phyloP scores from a whole-genome alignment of 345 rosid species.

The Microcos paniculata region DNA sequence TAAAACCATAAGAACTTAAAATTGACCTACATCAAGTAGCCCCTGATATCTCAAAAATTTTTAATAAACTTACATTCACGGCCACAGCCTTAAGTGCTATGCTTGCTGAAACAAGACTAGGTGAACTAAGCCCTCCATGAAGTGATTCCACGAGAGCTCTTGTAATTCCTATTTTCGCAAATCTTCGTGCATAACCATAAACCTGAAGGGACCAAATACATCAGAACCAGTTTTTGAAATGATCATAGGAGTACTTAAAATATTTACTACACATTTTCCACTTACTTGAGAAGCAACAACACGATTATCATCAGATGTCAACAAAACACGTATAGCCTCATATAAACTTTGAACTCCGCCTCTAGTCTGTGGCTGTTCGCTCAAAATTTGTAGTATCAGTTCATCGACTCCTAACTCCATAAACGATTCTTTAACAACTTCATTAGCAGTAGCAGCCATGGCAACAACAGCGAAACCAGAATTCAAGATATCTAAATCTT shows the following conservation, averaged over 20 bases:
- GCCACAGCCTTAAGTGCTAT: conserved; percentile 79
- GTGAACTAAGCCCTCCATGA: conserved; percentile 63
- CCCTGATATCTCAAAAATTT: neutral
- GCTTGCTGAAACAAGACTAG: conserved; percentile 73
- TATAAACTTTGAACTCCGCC: conserved; percentile 50
- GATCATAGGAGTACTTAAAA: neutral
- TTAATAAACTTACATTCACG: conserved; percentile 66
- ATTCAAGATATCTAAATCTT: conserved; percentile 47
- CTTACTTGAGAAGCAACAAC: conserved; percentile 96
- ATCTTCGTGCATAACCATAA: conserved; percentile 86
- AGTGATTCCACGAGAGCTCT: conserved; percentile 68
- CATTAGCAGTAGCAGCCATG: conserved; percentile 79
- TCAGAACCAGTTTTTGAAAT: neutral
- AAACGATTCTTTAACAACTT: conserved; percentile 72
- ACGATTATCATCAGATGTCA: conserved; percentile 87
- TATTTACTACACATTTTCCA: neutral
- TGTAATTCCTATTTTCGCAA: conserved; percentile 81
- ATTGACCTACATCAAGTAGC: neutral
- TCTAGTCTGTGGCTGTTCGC: conserved; percentile 29
- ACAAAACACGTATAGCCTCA: conserved; percentile 69
- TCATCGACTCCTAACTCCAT: conserved; percentile 84
- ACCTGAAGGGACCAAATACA: conserved; percentile 47
- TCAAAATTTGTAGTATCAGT: conserved; percentile 62
- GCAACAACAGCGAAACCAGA: conserved; percentile 70
- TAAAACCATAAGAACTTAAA: neutral